phyloP scores from a whole-genome alignment of 163 green algal genomes.

The Scenedesmus sp. region DNA sequence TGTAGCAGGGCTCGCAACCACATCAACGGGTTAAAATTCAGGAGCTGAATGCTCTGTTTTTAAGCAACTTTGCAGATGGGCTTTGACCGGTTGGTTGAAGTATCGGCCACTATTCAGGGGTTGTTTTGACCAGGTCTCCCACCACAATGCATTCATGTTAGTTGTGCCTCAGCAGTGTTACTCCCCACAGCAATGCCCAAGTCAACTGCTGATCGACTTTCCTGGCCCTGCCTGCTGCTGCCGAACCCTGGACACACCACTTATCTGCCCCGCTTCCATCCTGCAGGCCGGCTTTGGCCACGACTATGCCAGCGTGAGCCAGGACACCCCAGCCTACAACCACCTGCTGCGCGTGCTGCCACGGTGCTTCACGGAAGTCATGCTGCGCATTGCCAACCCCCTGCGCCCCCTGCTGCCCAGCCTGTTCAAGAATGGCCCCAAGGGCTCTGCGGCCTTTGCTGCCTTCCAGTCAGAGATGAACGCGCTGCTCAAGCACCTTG shows the following conservation, averaged over 20 bases:
- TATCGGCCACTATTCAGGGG: no score
- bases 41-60: no score
- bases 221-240: neutral
- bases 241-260: neutral
- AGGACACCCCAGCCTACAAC: constrained; percentile 44
- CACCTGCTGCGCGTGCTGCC: constrained; percentile 75
- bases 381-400: constrained; percentile 71
- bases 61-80: no score
- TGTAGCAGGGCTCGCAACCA: no score
- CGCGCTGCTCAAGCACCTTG: constrained; percentile 55
- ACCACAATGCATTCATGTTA: no score
- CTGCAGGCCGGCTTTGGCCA: constrained; percentile 66
- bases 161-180: neutral
- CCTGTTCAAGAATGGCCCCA: constrained; percentile 61
- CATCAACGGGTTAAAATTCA: no score
- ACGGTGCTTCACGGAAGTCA: constrained; percentile 74
- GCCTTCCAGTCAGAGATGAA: constrained; percentile 68
- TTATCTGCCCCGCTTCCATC: neutral
- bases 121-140: no score
- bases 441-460: constrained; percentile 38
- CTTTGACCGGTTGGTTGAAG: no score
- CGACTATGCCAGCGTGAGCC: constrained; percentile 64
- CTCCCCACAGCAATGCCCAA: neutral
- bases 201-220: neutral
- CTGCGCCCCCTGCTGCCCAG: constrained; percentile 46